Evolutionary conservation across 2,329 filamentous ascomycete species (phyloP), one percentile per base, ranked within the genome.

Genomic region (Apiospora aurea): DNA sequence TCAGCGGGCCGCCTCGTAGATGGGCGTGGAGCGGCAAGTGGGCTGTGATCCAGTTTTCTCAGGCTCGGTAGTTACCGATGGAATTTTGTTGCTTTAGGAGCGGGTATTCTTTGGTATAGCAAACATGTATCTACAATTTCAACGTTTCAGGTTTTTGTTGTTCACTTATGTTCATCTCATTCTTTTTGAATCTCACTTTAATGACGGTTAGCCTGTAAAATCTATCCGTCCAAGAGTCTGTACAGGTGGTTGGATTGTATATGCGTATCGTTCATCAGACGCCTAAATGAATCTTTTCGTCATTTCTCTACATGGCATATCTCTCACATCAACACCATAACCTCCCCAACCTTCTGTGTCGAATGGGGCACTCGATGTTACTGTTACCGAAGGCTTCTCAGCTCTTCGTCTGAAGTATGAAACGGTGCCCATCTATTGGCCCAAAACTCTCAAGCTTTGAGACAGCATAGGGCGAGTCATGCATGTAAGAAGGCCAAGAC

Each of bases 1-100:
- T 6, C 8, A 84, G 88, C 75, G 81, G 92, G 81, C 88, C 90
- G 81, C 88, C 90, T 38, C 88, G 96, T 71, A 93, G 93, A 81
- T 98, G 96, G 96, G 95, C 94, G 0, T 98, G 95, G 95, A 93
- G 90, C 79, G 96, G 96, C 51, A 98, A 98, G 83, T 98, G 94
- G 93, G 96, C 96, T 5, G 94, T 98, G 24, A 91, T 97, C 6
- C 94, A 94, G 44, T 94, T 95, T 78, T 94, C 88, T 67, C 88
- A 46, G 43, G 66, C 66, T 26, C 34, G 57, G 4, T 64, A 64
- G 29, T 41, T 64, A 8, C 29, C 29, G 57, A n/a, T 16, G 16
- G 16, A 10, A 11, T 21, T 38, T 6, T 38, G 16, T 41, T n/a
- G 4, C 8, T 18, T 64, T 41, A 21, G 11, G 18, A 13, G 29